Evolutionary conservation across 2,329 filamentous ascomycete species (phyloP).

Genomic region (Gnomoniopsis sp.): DNA sequence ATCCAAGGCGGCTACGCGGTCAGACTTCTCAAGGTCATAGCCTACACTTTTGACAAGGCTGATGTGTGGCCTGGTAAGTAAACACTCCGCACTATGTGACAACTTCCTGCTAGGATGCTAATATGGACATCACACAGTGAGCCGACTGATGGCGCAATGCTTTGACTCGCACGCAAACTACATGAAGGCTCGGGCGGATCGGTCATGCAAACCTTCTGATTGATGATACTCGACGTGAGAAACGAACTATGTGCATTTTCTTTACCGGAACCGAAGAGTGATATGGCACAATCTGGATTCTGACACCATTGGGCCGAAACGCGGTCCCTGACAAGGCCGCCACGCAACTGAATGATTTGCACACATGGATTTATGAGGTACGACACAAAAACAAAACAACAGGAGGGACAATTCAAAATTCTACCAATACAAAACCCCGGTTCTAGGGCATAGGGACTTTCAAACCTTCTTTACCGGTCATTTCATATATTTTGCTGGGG

Average conservation of each 20-base stretch:
- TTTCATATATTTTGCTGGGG: too few relatives aligned
- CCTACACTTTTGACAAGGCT: slow-evolving; percentile 82
- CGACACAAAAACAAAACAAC: neutral
- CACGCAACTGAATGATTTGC: neutral
- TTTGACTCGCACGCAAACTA: slow-evolving; percentile 53
- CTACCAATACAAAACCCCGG: neutral
- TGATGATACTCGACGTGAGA: slow-evolving; percentile 19
- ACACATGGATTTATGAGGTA: neutral
- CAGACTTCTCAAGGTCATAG: slow-evolving; percentile 79
- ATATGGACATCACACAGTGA: slow-evolving; percentile 31
- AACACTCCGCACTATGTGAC: neutral
- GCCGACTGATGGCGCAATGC: slow-evolving; percentile 52
- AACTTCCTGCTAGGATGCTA: neutral
- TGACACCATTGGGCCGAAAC: too few relatives aligned
- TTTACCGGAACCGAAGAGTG: neutral
- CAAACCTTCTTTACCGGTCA: neutral
- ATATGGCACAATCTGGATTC: too few relatives aligned
- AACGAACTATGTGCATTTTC: neutral
- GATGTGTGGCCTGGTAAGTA: slow-evolving; percentile 86
- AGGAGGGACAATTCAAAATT: neutral
- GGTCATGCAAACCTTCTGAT: slow-evolving; percentile 42
- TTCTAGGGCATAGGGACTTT: neutral
- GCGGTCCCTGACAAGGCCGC: neutral
- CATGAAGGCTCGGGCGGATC: slow-evolving; percentile 50
- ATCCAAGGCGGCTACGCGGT: slow-evolving; percentile 71